These are phyloP conservation scores for Phytopythium delawarense DNA, from an alignment of 352 stramenopile genomes.

Conservation along the genomic window DNA sequence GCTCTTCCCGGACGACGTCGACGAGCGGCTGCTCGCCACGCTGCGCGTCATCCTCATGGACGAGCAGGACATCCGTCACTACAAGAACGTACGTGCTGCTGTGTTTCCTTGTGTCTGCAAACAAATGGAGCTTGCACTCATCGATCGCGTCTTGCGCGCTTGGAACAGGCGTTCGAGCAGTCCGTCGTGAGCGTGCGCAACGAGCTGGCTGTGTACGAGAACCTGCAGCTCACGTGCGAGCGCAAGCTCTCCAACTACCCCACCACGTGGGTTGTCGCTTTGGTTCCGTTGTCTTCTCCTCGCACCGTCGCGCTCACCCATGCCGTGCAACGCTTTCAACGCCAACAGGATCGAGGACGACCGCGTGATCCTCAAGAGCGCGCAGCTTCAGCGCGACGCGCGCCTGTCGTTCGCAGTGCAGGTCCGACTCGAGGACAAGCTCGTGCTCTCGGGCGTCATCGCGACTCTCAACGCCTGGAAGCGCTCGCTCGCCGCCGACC, in stretches of 20 bases:
- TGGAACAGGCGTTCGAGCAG: conserved; percentile 32
- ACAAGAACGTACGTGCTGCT: conserved; percentile 31
- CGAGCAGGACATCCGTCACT: conserved; percentile 42
- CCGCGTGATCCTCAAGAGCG: conserved; percentile 22
- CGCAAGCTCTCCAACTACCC: conserved; percentile 40
- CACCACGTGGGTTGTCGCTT: conserved; percentile 32
- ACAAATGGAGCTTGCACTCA: no score
- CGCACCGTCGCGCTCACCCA: background rate
- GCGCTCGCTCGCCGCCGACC: conserved; percentile 15
- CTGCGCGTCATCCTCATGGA: conserved; percentile 54
- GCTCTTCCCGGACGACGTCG: conserved; percentile 41
- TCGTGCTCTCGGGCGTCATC: conserved; percentile 31
- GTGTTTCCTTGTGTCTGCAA: background rate
- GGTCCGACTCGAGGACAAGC: conserved; percentile 50
- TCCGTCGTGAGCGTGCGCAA: conserved; percentile 42
- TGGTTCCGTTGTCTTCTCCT: background rate
- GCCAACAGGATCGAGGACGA: conserved; percentile 40
- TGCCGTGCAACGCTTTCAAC: background rate
- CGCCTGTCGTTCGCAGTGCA: conserved; percentile 30
- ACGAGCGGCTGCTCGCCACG: conserved; percentile 57
- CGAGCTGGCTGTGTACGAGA: conserved; percentile 52
- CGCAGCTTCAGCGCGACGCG: conserved; percentile 14
- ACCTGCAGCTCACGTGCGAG: conserved; percentile 32
- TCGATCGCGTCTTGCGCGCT: background rate
- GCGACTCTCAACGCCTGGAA: conserved; percentile 43